Evolutionary conservation across 495 filamentous ascomycete species (phyloP), one percentile per base, ranked within the genome.

Genomic region (Talaromyces thailandensis): DNA sequence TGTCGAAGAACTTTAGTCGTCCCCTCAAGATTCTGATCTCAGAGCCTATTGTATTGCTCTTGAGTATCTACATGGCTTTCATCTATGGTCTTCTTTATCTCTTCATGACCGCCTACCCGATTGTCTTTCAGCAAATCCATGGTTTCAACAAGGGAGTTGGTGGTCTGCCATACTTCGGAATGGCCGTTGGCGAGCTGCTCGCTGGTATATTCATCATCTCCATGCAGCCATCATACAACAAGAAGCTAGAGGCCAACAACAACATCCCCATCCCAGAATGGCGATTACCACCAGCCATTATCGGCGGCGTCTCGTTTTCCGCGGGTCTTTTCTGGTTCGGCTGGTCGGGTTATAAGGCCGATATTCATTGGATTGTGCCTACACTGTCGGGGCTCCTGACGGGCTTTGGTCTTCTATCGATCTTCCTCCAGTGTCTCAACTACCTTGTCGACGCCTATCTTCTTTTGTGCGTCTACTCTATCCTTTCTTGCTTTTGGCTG

Each of bases 371-470:
- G 92, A 89, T 92, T 64, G 88, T 86, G 1, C 92, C 91, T 3
- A 88, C 89, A 0, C 75, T 91, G 2, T 87, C 86, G 5, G 91
- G 92, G 28, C 65, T 84, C 8, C 64, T 81, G 48, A 84, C 76
- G 6, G 82, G 83, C 1, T 87, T 87, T 63, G 84, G 84, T 0
- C 76, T 96, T 3, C 77, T 93, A 63, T 82, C 81, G 59, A 93
- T 96, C 72, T 95, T 95, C 78, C 75, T 96, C 7, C 89, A 93
- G 71, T 79, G 84, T 0, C 75, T 95, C 31, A 95, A 93, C 73
- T 95, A 96, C 72, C 81, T 96, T 32, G 85, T 95, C 52, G 92
- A 96, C 69, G 82, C 90, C 4, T 96, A 95, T 71, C 85, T 95
- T 62, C 92, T 93, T 79, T 88, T 93, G 83, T 87, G 75, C 72